These are phyloP conservation scores for Solanum clarkiae DNA, from an alignment of 257 asterid genomes.

Conservation along the genomic window DNA sequence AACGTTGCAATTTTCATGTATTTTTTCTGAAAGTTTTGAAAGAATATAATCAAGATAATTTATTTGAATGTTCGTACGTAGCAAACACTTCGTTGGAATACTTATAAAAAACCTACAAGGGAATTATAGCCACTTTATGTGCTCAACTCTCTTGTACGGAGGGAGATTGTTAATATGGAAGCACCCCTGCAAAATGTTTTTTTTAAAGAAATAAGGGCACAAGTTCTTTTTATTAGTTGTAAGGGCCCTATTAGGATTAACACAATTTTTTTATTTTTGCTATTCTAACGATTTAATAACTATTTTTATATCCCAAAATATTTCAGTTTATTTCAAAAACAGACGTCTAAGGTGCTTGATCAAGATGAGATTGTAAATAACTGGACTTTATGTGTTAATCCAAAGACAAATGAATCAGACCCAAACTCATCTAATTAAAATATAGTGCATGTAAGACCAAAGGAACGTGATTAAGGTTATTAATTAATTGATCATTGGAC, in stretches of 20 bases:
- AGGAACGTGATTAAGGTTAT: not conserved
- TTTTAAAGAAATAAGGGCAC: not conserved
- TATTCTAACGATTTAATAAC: not conserved
- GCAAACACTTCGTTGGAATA: not conserved
- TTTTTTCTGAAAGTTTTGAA: not conserved
- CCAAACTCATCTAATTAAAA: not conserved
- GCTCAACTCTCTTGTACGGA: not conserved
- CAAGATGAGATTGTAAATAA: not conserved
- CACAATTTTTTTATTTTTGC: not conserved
- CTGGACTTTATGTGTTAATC: not conserved
- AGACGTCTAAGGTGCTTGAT: not conserved
- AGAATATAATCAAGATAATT: not conserved
- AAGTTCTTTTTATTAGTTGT: not conserved
- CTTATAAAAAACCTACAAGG: not conserved
- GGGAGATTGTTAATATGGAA: not conserved
- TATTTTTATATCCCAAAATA: not conserved
- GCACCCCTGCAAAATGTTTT: not conserved
- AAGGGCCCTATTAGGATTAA: not conserved
- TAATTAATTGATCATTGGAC: not conserved
- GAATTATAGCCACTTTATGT: not conserved
- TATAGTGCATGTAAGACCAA: not conserved
- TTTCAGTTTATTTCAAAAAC: too few relatives aligned
- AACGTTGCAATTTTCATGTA: not conserved
- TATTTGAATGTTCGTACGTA: not conserved
- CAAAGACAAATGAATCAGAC: too few relatives aligned